These are phyloP conservation scores for Ceratocystis papillata DNA, from an alignment of 2,329 filamentous ascomycete genomes.

Conservation along the genomic window DNA sequence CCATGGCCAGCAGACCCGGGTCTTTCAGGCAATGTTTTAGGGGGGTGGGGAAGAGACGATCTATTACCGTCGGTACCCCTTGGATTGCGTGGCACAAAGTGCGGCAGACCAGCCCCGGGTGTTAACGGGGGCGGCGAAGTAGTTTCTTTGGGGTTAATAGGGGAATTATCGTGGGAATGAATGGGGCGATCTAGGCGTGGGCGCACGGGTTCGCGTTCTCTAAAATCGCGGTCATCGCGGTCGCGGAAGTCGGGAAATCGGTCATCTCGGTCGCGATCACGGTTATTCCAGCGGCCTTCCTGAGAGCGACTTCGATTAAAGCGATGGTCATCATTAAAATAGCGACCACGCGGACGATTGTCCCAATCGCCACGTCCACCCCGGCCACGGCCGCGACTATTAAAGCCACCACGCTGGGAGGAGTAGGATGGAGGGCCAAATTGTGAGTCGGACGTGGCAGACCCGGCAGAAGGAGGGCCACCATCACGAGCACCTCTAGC, in stretches of 20 bases:
- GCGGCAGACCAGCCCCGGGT: slow-evolving; percentile 36
- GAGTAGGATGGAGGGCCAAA: slow-evolving; percentile 44
- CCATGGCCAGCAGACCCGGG: slow-evolving; percentile 36
- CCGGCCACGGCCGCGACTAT: slow-evolving; percentile 43
- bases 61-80: slow-evolving; percentile 38
- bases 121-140: slow-evolving; percentile 47
- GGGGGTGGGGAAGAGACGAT: slow-evolving; percentile 22
- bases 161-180: slow-evolving; percentile 38
- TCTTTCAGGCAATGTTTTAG: slow-evolving; percentile 37
- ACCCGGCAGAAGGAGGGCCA: slow-evolving; percentile 58
- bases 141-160: slow-evolving; percentile 34
- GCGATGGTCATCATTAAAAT: slow-evolving; percentile 51
- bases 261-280: slow-evolving; percentile 45
- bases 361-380: slow-evolving; percentile 37
- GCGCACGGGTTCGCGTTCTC: slow-evolving; percentile 39
- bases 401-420: slow-evolving; percentile 44
- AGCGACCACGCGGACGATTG: slow-evolving; percentile 45
- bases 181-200: slow-evolving; percentile 43
- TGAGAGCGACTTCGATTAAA: slow-evolving; percentile 56
- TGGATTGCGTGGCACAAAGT: slow-evolving; percentile 41
- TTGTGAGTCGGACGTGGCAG: slow-evolving; percentile 56
- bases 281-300: slow-evolving; percentile 48
- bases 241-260: slow-evolving; percentile 35
- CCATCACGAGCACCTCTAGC: slow-evolving; percentile 60
- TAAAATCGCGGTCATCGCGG: slow-evolving; percentile 38